Percentiles rank a stretch among this genome's conserved stretches.
Conservation (phyloP, 768 basidiomycete genomes). For the Lyophyllum semitale region DNA sequence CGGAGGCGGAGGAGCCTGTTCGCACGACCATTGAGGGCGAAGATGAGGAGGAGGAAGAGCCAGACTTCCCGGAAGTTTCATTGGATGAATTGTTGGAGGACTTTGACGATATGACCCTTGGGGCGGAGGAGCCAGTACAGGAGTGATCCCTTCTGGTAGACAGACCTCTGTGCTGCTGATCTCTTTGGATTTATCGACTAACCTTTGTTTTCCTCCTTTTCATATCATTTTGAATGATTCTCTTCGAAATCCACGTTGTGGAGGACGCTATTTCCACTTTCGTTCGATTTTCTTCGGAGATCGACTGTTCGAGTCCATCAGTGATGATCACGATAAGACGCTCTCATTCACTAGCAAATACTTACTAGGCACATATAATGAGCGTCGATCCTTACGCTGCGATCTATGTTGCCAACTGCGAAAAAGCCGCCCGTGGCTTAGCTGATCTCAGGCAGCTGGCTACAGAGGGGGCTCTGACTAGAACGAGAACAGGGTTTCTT, state of each 20-base stretch:
- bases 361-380: no score
- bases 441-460: not conserved
- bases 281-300: no score
- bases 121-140: constrained; percentile 30
- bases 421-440: not conserved
- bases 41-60: constrained; percentile 64
- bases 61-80: constrained; percentile 86
- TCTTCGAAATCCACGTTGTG: no score
- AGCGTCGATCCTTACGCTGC: not conserved
- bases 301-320: no score
- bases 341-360: no score
- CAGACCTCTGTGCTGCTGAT: not conserved
- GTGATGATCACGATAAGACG: no score
- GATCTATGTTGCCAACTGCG: not conserved
- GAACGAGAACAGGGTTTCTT: not conserved
- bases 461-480: no score
- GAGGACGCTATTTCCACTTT: no score
- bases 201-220: no score
- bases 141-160: not conserved
- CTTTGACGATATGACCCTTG: constrained; percentile 89
- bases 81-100: constrained; percentile 87
- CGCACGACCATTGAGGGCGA: constrained; percentile 23
- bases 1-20: constrained; percentile 25
- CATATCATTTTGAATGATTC: no score
- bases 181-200: not conserved